These are phyloP conservation scores for Saccharum spontaneum DNA, from an alignment of 176 grass and related monocot genomes.

Conservation along the genomic window DNA sequence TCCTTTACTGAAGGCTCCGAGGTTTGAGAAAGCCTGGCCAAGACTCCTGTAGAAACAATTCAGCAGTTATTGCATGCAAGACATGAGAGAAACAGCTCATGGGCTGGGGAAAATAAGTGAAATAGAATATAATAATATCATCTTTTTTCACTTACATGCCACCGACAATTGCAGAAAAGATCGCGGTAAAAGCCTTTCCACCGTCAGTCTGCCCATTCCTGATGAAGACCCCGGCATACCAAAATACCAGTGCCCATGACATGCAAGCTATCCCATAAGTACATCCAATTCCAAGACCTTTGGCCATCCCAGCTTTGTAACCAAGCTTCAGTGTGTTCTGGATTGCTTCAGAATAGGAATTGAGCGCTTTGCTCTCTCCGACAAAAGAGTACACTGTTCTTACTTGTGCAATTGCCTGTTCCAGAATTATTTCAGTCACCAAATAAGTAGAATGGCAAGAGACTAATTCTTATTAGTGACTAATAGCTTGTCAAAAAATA, in stretches of 20 bases:
- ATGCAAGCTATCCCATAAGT: constrained; percentile 98
- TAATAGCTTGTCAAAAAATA: not conserved
- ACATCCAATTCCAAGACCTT: constrained; percentile 94
- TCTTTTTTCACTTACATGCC: constrained; percentile 65
- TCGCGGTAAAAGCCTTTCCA: constrained; percentile 95
- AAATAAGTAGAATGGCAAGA: constrained; percentile 16
- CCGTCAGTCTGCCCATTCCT: constrained; percentile 87
- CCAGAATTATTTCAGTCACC: constrained; percentile 10
- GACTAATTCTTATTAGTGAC: not conserved
- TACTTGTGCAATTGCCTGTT: constrained; percentile 92
- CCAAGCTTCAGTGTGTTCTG: constrained; percentile 93
- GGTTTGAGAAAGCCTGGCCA: constrained; percentile 97
- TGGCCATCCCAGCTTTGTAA: constrained; percentile 97
- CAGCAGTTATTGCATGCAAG: not conserved
- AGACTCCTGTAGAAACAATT: constrained; percentile 68
- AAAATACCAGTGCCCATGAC: constrained; percentile 98
- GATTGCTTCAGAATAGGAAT: constrained; percentile 92
- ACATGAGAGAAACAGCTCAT: not conserved
- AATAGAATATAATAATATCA: constrained; percentile 16
- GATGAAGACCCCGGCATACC: constrained; percentile 98
- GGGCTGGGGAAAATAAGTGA: not conserved
- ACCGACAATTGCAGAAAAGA: constrained; percentile 95
- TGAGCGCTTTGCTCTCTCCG: constrained; percentile 90
- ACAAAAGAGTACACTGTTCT: constrained; percentile 97
- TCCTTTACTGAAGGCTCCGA: constrained; percentile 98